Evolutionary conservation across 23 red algal species (phyloP), one percentile per base, ranked within the genome.

Genomic region (Chondrus crispus): DNA sequence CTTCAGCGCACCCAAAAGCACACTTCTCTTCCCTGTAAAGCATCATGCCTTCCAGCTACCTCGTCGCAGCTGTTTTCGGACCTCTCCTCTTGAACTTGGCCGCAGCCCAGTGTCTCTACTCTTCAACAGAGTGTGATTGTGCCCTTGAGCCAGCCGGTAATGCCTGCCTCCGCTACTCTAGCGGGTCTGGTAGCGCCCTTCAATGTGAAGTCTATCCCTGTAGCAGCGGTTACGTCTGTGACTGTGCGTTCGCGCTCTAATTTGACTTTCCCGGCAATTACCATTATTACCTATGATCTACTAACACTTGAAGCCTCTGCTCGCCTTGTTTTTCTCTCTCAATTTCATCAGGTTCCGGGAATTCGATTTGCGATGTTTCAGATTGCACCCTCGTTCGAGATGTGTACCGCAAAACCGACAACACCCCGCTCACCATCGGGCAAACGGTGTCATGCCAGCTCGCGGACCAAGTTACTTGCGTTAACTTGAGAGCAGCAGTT

Each of bases 171-270:
- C 58, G 62, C 35, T 68, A 68, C 63, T 72, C 50, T 62, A 71
- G 82, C 26, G 82, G 41, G 11, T 86, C 63, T 22, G 82, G 82
- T 19, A 41, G 58, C 42, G 24, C 58, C 20, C 51, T 55, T 29
- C n/a, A 82, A 38, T 86, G 82, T 49, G 80, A 86, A 46, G 62
- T 62, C 18, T 86, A 69, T 49, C 58, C 50, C 53, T 68, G 82
- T 39, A 58, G 82, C 37, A 32, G 58, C 2, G 82, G 82, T 30
- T 86, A 60, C 19, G 82, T 86, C 41, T 86, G 80, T 62, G 82
- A 86, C 45, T 86, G 54, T 85, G 48, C 35, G 81, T 85, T 36
- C 55, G 14, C n/a, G n/a, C n/a, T n/a, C n/a, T 19, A 68, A 13
- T 30, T 72, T 13, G 12, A 29, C 32, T 29, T 18, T 13, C 54